Base-by-base conservation (phyloP, 495 filamentous ascomycete species). In the Rhypophila decipiens region DNA sequence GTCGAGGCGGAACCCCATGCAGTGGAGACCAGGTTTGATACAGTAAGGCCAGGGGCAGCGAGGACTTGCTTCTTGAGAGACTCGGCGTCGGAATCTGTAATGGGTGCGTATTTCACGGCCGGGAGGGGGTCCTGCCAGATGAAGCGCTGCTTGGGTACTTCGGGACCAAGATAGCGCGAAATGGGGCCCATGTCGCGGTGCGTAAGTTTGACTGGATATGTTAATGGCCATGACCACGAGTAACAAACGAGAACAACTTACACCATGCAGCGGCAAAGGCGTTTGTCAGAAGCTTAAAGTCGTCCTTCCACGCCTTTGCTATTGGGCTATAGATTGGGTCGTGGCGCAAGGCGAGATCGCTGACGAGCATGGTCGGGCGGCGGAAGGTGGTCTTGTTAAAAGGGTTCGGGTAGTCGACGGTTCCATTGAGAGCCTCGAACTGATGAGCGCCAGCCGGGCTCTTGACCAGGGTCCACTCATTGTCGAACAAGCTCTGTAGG, bases 381-480 rank as follows among this genome's bases (percentile, higher is more conserved):
- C 83, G 81, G 72, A 82, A 85, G 68, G 80, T 79, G 68, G 80
- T 79, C 67, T 57, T 73, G 41, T 31, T 31, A 13, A 31, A 31
- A 7, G 27, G 27, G 27, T 31, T 31, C 27, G 75, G 24, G 53
- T 86, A 82, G 47, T 58, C 82, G 20, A 83, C 76, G 62, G 86
- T 74, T 12, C 83, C 83, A 54, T 86, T 82, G 61, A 78, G 69
- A 9, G 62, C 59, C n/a, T 82, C 81, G 42, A 70, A 87, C 65
- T 87, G 84, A 67, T 85, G 76, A 47, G 83, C 84, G 52, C 84
- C 84, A 42, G 78, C 83, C 9, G 84, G 84, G 57, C 74, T 79
- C 79, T 85, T 85, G 58, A 73, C 79, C 23, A 80, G 68, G 67
- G 85, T 82, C 84, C 84, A 87, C n/a, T 87, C 83, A 56, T 69